Conservation (phyloP, 2,329 filamentous ascomycete genomes). For the Diplodia mutila region DNA sequence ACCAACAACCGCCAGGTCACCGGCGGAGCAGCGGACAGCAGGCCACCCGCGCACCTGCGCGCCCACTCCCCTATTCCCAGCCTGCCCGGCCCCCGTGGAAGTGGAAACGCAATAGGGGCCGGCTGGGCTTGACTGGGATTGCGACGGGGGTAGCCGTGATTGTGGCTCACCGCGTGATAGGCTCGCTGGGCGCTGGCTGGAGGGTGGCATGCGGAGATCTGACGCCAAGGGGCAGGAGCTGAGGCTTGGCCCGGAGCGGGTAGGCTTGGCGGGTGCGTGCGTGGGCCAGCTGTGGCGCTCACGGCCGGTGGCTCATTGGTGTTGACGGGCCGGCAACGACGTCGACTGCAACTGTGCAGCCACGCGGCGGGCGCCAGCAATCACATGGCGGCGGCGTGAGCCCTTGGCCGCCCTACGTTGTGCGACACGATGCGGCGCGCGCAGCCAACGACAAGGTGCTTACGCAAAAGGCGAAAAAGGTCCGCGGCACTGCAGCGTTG, state of each 20-base stretch:
- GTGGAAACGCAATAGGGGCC: constrained; percentile 3
- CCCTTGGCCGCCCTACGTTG: constrained; percentile 21
- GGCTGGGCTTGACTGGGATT: not conserved
- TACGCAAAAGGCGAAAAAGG: not conserved
- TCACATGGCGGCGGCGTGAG: constrained; percentile 15
- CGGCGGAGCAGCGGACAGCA: constrained; percentile 6
- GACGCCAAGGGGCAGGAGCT: constrained; percentile 20
- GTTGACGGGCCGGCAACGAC: not conserved
- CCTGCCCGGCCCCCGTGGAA: not conserved
- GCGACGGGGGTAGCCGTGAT: constrained; percentile 19
- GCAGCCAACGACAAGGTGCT: not conserved
- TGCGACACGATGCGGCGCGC: not conserved
- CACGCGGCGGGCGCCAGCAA: constrained; percentile 15
- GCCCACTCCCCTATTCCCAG: not conserved
- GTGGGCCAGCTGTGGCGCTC: constrained; percentile 14
- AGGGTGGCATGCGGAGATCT: constrained; percentile 23
- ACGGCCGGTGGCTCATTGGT: constrained; percentile 9
- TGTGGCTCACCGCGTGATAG: constrained; percentile 24
- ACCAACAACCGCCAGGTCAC: not conserved
- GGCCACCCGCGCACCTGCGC: constrained; percentile 5
- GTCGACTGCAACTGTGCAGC: constrained; percentile 10
- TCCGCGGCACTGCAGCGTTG: constrained; percentile 8
- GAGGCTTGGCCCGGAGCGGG: constrained; percentile 22
- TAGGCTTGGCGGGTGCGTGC: constrained; percentile 13
- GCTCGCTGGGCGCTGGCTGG: constrained; percentile 12